Evolutionary conservation across 306 rosid species (phyloP).

Genomic region (Trifolium repens): DNA sequence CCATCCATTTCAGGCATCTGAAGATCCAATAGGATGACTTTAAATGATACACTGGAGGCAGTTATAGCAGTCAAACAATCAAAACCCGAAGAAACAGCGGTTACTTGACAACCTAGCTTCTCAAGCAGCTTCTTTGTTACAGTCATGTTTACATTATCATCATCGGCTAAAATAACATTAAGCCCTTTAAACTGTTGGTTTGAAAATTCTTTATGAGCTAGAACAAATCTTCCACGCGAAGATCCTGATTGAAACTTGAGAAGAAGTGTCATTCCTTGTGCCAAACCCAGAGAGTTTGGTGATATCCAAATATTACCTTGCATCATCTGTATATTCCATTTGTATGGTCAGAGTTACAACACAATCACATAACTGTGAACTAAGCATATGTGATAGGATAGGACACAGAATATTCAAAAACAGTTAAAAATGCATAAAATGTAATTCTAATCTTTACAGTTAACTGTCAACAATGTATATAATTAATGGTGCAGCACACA

Average conservation of each 20-base stretch:
- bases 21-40: constrained; percentile 68
- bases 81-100: constrained; percentile 73
- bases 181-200: constrained; percentile 62
- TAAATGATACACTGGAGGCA: constrained; percentile 47
- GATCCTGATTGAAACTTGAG: constrained; percentile 62
- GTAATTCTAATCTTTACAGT: background rate
- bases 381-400: constrained; percentile 23
- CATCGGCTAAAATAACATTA: constrained; percentile 66
- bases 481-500: background rate
- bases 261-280: constrained; percentile 70
- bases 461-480: constrained; percentile 6
- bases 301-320: constrained; percentile 79
- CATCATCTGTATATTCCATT: constrained; percentile 69
- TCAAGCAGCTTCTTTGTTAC: constrained; percentile 83
- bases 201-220: constrained; percentile 44
- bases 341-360: constrained; percentile 39
- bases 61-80: constrained; percentile 65
- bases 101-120: constrained; percentile 81
- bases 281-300: constrained; percentile 53
- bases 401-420: background rate
- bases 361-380: constrained; percentile 22
- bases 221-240: constrained; percentile 47
- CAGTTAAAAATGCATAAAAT: too few relatives aligned
- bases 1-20: constrained; percentile 92
- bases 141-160: constrained; percentile 65